Evolutionary conservation across 2,329 filamentous ascomycete genomes (phyloP), one percentile per base, ranked within the genome.

Genomic region (Leptographium wingfieldii): DNA sequence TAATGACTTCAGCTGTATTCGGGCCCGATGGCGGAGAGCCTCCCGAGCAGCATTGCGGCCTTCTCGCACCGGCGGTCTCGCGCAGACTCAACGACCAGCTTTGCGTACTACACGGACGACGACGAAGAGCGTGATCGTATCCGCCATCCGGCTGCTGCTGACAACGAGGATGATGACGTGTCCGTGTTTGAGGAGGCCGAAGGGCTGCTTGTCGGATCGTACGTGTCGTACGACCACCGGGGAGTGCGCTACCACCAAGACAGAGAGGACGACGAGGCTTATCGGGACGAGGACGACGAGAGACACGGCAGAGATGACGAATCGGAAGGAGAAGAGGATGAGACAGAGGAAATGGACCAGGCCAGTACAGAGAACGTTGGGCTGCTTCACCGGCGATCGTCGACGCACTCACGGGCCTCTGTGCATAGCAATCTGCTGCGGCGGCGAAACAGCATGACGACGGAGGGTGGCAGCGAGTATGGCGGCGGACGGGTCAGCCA

Each of bases 1-100:
- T 61, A 29, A 40, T 49, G 16, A 29, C 25, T 55, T n/a, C 62
- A 84, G 80, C 82, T 95, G 55, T 99, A 92, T 73, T 87, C 92
- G 29, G 94, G 94, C 7, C 94, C 92, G 7, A 85, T 96, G 68
- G 92, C 91, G 59, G 94, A 99, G 75, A 96, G 91, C 69, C 82
- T 99, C n/a, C 94, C 94, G 1, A 94, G 90, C 12, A 96, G 92
- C 69, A 80, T 92, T 43, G 91, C 90, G n/a, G 88, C 90, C 38
- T 99, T 99, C 70, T 86, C 85, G 55, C 92, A 96, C 72, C 88
- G 90, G 62, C 83, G 91, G 62, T 77, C 79, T 46, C 84, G 92
- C 67, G 85, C 90, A 65, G 89, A 92, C 68, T 97, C 92, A 16
- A 90, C 81, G 6, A 77, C 92, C 33, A 96, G 90, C 73, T 97